Evolutionary conservation across 371 early-diverging fungal species (phyloP).

Genomic region (Mortierella sp.): DNA sequence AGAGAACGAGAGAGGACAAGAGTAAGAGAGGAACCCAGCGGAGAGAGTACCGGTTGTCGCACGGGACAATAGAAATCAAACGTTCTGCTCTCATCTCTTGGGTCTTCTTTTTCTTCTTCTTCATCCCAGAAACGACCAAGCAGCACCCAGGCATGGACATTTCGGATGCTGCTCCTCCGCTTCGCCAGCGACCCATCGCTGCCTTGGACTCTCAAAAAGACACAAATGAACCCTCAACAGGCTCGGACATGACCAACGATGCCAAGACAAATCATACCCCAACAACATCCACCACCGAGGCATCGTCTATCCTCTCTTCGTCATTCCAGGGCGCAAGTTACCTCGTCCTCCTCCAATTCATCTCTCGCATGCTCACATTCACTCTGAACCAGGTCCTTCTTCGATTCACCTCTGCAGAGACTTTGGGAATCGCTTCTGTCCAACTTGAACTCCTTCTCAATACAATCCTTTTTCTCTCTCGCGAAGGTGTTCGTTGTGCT

Average conservation of each 20-base stretch:
- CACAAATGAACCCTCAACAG: neutral
- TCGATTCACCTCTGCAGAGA: conserved; percentile 71
- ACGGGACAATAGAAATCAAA: neutral
- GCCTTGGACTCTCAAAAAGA: neutral
- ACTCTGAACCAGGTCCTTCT: conserved; percentile 81
- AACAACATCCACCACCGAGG: conserved; percentile 17
- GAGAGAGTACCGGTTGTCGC: too few relatives aligned
- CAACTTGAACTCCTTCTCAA: conserved; percentile 87
- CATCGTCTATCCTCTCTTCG: conserved; percentile 53
- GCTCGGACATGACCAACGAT: neutral
- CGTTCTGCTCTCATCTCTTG: neutral
- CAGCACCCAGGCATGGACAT: neutral
- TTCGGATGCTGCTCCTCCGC: conserved; percentile 5
- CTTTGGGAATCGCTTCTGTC: conserved; percentile 87
- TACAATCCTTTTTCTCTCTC: conserved; percentile 90
- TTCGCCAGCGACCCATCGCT: conserved; percentile 17
- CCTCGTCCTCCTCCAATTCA: conserved; percentile 82
- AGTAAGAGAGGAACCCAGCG: neutral
- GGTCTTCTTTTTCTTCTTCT: neutral
- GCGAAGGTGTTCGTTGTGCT: conserved; percentile 92
- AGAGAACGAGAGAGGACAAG: neutral
- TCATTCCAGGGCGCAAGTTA: conserved; percentile 79
- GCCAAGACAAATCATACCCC: neutral
- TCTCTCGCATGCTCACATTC: conserved; percentile 83
- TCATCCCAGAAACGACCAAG: neutral